Base-by-base conservation (phyloP, 306 rosid species). In the Mucuna pruriens region DNA sequence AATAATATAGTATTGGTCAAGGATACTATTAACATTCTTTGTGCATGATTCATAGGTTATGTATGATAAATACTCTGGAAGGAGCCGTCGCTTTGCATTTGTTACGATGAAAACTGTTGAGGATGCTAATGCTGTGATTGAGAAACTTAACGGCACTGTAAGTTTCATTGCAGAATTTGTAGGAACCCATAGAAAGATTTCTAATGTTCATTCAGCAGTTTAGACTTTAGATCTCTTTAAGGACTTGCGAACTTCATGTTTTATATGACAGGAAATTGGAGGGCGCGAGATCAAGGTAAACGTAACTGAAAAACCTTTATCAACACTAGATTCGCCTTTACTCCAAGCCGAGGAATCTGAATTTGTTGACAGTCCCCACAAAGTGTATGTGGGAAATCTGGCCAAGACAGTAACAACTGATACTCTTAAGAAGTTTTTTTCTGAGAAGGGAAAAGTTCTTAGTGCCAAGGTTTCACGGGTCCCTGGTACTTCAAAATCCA, bases 31-130 rank as follows among this genome's bases (percentile, higher is more conserved):
- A 62, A 79, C 70, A 40, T 80, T 38, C 31, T 44, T 7, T 74
- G 29, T 62, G 44, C 45, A 83, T 84, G 74, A 52, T 83, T 76
- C 29, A 36, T 81, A 95, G 99, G 99, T 95, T 54, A 93, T 93
- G 98, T 91, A 88, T 83, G 98, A 93, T 67, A 95, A 95, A 79
- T 95, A 93, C 87, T 93, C 98, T 46, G 91, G 92, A 70, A 87
- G 96, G 87, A 95, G 98, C 74, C 97, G 99, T 1, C 92, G 99
- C 49, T 95, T 95, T 84, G 99, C 92, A 44, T 95, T 95, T 85
- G 98, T 89, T 38, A 88, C 90, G 0, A 85, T 88, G 89, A 91
- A 84, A 91, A 89, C 97, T 0, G 89, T 90, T 77, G 98, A 93
- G 45, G 99, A 93, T 77, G 99, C 99, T 74, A 91, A 85, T 79